Evolutionary conservation across 164 flowering plant species (phyloP), one percentile per base, ranked within the genome.

Genomic region (Liquidambar formosana): DNA sequence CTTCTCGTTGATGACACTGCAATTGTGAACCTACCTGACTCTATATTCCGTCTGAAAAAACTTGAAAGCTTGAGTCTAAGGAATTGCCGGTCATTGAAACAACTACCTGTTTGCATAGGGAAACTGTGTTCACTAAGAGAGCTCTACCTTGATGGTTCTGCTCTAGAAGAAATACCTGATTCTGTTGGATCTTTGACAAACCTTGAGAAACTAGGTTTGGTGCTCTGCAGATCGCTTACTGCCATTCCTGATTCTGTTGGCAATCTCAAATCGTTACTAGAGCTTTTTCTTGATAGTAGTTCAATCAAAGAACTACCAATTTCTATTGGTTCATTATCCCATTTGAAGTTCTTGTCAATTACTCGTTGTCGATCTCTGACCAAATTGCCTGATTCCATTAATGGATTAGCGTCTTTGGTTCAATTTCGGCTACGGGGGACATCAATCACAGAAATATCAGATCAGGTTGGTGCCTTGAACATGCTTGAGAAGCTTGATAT

Each of bases 1-100:
- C 84, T 86, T 74, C 62, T 71, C 9, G 28, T 74, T 44, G 86
- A 79, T 78, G 45, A 41, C 4, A 86, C 86, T 21, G 77, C 68
- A 18, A 74, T 86, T 38, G 49, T 25, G 12, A 57, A 62, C 51
- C 69, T 86, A 4, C 88, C 90, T 49, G 73, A 73, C 22, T 72
- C 79, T 22, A 71, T 84, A 23, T 75, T 63, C 63, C 80, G 22
- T 33, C 85, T 86, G 1, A 63, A 38, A 12, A 80, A 77, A 48
- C 86, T 86, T 70, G 85, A 79, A 72, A 78, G 27, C 59, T 65
- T 83, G 4, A 78, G 66, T 56, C 65, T 83, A 41, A 69, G 46
- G 18, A 4, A 58, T 23, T 84, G 90, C 73, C 13, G 16, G 12
- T 61, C 10, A 9, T 62, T 86, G 28, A 76, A 65, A 68, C 45